Conservation (phyloP, 202 grass and related monocot genomes). For the Zizania palustris region DNA sequence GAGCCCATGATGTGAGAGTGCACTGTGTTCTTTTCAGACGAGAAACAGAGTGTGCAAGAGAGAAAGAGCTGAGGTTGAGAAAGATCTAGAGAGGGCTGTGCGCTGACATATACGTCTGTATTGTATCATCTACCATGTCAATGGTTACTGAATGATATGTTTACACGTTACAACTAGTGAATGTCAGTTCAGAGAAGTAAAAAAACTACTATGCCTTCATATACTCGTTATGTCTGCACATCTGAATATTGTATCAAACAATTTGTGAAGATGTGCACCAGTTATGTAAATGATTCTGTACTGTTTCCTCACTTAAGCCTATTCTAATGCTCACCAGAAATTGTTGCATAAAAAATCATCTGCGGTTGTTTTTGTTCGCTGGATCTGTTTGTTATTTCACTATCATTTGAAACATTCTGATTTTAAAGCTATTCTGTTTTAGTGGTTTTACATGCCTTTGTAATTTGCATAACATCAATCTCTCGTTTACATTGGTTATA, state of each 20-base stretch:
- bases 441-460: constrained; percentile 47
- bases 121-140: neutral
- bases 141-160: neutral
- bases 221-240: neutral
- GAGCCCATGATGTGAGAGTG: too few species aligned
- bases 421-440: constrained; percentile 24
- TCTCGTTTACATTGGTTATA: constrained; percentile 86
- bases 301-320: neutral
- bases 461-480: constrained; percentile 77
- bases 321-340: neutral
- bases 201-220: neutral
- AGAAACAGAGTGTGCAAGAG: too few species aligned
- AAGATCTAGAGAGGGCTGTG: too few species aligned
- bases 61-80: too few species aligned
- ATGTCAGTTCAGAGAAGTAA: constrained; percentile 4
- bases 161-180: neutral
- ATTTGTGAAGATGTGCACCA: neutral
- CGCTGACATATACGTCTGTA: neutral
- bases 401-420: constrained; percentile 11
- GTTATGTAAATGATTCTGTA: constrained; percentile 8
- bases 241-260: constrained; percentile 4
- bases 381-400: neutral
- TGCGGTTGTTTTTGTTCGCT: constrained; percentile 3
- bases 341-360: constrained; percentile 4
- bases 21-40: too few species aligned